Percentiles rank a stretch among this genome's conserved stretches.
phyloP scores from a whole-genome alignment of 306 rosid genomes.

The Comarum palustre region DNA sequence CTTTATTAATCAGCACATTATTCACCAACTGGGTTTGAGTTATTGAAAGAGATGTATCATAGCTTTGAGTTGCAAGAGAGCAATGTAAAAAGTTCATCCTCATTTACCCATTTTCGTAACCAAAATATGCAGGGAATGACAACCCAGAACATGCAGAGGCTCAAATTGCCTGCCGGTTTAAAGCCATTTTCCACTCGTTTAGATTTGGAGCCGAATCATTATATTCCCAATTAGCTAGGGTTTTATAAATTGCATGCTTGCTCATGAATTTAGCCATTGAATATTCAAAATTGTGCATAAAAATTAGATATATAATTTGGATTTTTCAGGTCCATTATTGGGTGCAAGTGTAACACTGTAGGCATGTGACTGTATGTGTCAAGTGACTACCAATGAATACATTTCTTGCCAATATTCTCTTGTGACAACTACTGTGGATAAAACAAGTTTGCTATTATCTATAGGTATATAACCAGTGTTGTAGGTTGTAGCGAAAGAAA shows the following conservation, averaged over 20 bases:
- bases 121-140: neutral
- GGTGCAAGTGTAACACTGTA: neutral
- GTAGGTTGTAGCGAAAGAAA: neutral
- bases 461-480: neutral
- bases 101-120: neutral
- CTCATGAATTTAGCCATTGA: neutral
- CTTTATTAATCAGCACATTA: slow-evolving; percentile 17
- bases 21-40: slow-evolving; percentile 24
- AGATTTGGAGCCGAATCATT: neutral
- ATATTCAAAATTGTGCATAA: neutral
- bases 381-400: neutral
- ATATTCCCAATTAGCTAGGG: neutral
- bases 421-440: neutral
- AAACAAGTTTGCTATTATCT: neutral
- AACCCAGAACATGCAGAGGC: neutral
- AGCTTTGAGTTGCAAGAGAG: slow-evolving; percentile 19
- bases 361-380: slow-evolving; percentile 7
- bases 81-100: slow-evolving; percentile 20
- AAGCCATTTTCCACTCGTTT: neutral
- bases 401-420: neutral
- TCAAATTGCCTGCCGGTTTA: neutral
- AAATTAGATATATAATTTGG: neutral
- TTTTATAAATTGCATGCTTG: neutral
- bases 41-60: slow-evolving; percentile 29
- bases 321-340: slow-evolving; percentile 1